Percentiles rank a stretch among this genome's conserved stretches.
These are phyloP conservation scores for Kodamaea leandrae DNA, from an alignment of 805 yeast species.

Conservation along the genomic window DNA sequence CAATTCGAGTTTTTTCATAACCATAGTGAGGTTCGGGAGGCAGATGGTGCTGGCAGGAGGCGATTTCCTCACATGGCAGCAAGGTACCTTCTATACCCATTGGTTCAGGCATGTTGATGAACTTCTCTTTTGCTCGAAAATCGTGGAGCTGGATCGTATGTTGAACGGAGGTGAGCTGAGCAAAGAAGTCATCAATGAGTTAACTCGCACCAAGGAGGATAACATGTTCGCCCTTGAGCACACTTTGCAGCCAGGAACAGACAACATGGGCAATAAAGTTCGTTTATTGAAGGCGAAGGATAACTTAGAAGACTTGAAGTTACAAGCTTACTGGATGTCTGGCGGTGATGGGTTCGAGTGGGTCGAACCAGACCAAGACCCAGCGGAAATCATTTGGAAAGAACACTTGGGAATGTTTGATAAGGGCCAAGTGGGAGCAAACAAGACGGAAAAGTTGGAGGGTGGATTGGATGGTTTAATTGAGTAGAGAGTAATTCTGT, in stretches of 20 bases:
- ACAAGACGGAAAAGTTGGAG: conserved; percentile 8
- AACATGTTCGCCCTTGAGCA: conserved; percentile 21
- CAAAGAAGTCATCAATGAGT: conserved; percentile 34
- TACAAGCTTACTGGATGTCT: conserved; percentile 84
- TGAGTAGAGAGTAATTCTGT: conserved; percentile 13
- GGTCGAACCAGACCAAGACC: conserved; percentile 90
- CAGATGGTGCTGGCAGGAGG: conserved; percentile 44
- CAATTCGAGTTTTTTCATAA: conserved; percentile 40
- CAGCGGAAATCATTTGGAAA: conserved; percentile 59
- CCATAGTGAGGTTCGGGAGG: conserved; percentile 41
- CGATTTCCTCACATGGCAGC: conserved; percentile 56
- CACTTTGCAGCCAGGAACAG: conserved; percentile 33
- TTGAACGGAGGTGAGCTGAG: conserved; percentile 43
- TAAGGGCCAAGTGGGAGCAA: conserved; percentile 15
- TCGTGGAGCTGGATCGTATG: conserved; percentile 63
- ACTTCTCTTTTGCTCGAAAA: conserved; percentile 60
- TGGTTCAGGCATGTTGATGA: conserved; percentile 70
- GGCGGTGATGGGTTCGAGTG: conserved; percentile 86
- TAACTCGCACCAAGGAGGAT: conserved; percentile 31
- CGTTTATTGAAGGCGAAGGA: conserved; percentile 41
- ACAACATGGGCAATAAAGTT: conserved; percentile 37
- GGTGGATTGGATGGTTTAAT: conserved; percentile 6
- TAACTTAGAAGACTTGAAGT: conserved; percentile 59
- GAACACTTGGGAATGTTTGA: conserved; percentile 26
- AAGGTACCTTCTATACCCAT: conserved; percentile 60